Evolutionary conservation across 441 rosid species (phyloP).

Genomic region (Melastoma candidum): DNA sequence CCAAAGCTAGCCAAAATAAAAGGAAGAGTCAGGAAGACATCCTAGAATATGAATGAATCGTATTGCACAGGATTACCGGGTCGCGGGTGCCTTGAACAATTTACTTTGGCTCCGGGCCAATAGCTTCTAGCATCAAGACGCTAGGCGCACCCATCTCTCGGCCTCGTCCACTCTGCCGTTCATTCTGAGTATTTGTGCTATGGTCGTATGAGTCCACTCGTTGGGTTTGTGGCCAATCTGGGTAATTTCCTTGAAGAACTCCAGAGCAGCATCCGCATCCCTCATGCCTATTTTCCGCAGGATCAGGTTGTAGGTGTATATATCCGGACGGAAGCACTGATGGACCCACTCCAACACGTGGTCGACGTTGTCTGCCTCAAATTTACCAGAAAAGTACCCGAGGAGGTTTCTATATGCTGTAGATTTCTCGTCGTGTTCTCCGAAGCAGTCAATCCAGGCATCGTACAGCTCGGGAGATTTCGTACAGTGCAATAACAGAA

Average conservation of each 20-base stretch:
- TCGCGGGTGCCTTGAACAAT: no score
- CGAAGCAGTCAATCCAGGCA: conserved; percentile 45
- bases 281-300: conserved; percentile 33
- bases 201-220: conserved; percentile 39
- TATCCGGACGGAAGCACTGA: conserved; percentile 48
- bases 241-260: conserved; percentile 32
- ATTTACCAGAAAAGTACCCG: conserved; percentile 44
- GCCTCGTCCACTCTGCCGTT: conserved; percentile 34
- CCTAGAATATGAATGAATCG: no score
- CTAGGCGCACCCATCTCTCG: conserved; percentile 25
- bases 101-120: no score
- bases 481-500: conserved; percentile 46
- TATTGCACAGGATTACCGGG: no score
- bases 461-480: conserved; percentile 35
- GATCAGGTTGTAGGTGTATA: conserved; percentile 53
- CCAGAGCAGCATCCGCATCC: conserved; percentile 34
- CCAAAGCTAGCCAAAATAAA: no score
- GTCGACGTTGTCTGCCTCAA: conserved; percentile 24
- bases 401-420: conserved; percentile 49
- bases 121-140: conserved; percentile 7
- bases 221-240: conserved; percentile 60
- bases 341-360: conserved; percentile 40
- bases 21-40: no score
- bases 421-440: conserved; percentile 27
- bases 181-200: conserved; percentile 29